Percentiles rank a stretch among this genome's conserved stretches.
Conservation (phyloP, 2,329 filamentous ascomycete genomes). For the Trichoderma gracile region DNA sequence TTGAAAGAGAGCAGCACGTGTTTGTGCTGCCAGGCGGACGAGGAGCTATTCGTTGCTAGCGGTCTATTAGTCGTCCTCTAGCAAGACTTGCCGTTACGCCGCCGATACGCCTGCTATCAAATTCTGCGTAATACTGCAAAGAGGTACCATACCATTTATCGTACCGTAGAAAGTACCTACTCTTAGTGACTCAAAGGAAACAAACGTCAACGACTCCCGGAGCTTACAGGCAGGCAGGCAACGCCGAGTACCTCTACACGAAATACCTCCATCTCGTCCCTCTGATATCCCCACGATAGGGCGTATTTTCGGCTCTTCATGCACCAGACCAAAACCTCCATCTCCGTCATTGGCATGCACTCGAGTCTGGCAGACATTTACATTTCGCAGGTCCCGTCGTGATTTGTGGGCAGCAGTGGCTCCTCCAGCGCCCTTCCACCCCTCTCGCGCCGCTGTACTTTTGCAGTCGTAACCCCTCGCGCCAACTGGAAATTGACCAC, state of each 20-base stretch:
- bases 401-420: constrained; percentile 24
- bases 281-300: constrained; percentile 5
- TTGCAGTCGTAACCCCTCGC: constrained; percentile 21
- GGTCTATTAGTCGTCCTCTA: no score
- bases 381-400: not conserved
- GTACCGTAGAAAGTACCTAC: not conserved
- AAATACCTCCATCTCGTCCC: not conserved
- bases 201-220: not conserved
- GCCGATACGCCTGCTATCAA: constrained; percentile 1
- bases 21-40: not conserved
- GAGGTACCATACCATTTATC: no score
- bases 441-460: constrained; percentile 16
- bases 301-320: not conserved
- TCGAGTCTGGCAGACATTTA: constrained; percentile 3
- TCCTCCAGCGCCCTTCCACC: constrained; percentile 24
- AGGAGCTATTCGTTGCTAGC: constrained; percentile 1
- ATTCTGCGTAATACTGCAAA: not conserved
- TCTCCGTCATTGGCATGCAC: constrained; percentile 2
- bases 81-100: not conserved
- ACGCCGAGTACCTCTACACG: no score
- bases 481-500: constrained; percentile 13
- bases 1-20: not conserved
- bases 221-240: not conserved
- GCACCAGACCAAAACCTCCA: not conserved
- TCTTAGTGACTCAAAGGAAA: not conserved